Evolutionary conservation across 306 rosid genomes (phyloP).

Genomic region (Casuarina equisetifolia): DNA sequence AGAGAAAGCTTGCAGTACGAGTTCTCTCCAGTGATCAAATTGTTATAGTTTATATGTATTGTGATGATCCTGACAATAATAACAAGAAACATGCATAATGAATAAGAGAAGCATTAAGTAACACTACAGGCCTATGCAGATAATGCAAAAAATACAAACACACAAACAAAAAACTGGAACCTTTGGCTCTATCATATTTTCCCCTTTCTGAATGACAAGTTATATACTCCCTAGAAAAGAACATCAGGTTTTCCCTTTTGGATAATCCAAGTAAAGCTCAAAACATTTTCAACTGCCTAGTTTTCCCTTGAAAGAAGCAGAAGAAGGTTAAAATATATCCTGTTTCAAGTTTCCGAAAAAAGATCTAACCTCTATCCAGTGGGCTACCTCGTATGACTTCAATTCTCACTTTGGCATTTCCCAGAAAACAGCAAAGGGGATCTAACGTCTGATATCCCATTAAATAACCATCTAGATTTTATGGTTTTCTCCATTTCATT

Average conservation of each 20-base stretch:
- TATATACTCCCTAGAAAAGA: not conserved
- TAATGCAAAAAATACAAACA: constrained; percentile 7
- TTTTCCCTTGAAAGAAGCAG: not conserved
- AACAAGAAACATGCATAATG: constrained; percentile 32
- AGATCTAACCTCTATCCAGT: not conserved
- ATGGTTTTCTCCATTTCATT: not conserved
- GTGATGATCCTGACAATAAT: constrained; percentile 69
- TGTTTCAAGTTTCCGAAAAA: not conserved
- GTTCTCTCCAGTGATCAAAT: constrained; percentile 72
- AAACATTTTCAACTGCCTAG: not conserved
- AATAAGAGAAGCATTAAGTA: constrained; percentile 28
- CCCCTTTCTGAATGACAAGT: not conserved
- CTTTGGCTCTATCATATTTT: not conserved
- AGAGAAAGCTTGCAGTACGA: constrained; percentile 86
- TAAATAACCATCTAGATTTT: not conserved
- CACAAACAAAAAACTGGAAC: not conserved
- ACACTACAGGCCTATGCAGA: not conserved
- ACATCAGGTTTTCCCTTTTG: not conserved
- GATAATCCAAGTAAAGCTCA: not conserved
- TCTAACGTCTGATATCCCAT: not conserved
- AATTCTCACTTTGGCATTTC: not conserved
- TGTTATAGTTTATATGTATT: constrained; percentile 65
- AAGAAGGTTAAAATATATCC: not conserved
- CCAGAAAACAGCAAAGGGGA: not conserved
- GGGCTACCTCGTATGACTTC: not conserved